Evolutionary conservation across 176 grass and related monocot genomes (phyloP).

Genomic region (Poa annua): DNA sequence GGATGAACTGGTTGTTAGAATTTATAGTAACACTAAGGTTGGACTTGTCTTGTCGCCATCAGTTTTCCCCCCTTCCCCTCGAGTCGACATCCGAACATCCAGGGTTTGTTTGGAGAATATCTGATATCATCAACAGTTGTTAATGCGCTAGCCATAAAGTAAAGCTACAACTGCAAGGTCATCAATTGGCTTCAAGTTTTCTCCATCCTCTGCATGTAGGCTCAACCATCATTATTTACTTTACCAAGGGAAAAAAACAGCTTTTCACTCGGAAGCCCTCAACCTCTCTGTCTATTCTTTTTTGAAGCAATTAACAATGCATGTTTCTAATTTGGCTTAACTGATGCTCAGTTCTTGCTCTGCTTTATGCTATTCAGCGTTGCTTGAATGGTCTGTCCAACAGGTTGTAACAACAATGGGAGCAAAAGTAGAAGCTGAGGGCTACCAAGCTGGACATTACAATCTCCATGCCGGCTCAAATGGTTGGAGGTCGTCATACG

Average conservation of each 20-base stretch:
- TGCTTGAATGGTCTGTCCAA: constrained; percentile 25
- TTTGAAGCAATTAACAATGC: neutral
- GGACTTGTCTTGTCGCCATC: constrained; percentile 37
- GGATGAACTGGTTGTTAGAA: constrained; percentile 40
- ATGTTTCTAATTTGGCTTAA: neutral
- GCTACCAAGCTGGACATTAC: constrained; percentile 62
- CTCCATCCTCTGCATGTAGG: neutral
- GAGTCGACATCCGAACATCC: neutral
- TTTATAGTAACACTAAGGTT: constrained; percentile 30
- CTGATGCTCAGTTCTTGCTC: constrained; percentile 13
- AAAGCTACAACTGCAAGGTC: neutral
- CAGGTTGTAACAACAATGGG: constrained; percentile 58
- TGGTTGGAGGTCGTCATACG: constrained; percentile 54
- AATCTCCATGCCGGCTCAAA: constrained; percentile 50
- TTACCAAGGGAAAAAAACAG: neutral
- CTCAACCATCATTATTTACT: neutral
- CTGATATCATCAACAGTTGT: neutral
- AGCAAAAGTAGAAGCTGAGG: constrained; percentile 66
- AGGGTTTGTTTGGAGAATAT: neutral
- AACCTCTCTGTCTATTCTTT: constrained; percentile 15
- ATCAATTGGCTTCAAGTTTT: neutral
- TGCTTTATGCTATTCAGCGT: constrained; percentile 32
- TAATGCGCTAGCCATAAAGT: neutral
- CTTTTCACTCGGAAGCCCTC: neutral
- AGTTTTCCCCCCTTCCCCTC: neutral